These are phyloP conservation scores for Candida patagonica DNA, from an alignment of 805 yeast genomes.

Conservation along the genomic window DNA sequence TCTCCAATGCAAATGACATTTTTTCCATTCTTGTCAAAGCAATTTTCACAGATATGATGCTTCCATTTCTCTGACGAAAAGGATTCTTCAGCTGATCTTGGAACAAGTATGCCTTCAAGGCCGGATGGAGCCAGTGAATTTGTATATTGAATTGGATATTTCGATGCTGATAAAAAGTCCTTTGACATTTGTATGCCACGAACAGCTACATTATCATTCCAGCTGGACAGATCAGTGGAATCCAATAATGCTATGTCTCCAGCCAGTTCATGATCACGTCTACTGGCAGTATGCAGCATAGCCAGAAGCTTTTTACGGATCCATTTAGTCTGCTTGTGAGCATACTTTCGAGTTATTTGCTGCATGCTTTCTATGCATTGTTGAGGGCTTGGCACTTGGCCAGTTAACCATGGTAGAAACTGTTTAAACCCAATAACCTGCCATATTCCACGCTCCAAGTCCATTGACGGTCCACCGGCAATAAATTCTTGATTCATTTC, in stretches of 20 bases:
- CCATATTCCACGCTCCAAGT: constrained; percentile 70
- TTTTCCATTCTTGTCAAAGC: constrained; percentile 44
- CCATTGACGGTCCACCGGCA: constrained; percentile 30
- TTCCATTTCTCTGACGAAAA: constrained; percentile 41
- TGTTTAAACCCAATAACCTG: constrained; percentile 86
- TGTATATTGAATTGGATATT: background rate
- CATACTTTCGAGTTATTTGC: constrained; percentile 72
- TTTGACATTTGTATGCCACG: constrained; percentile 46
- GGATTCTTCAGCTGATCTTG: constrained; percentile 13
- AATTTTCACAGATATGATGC: constrained; percentile 58
- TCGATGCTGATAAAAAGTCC: constrained; percentile 27
- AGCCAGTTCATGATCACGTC: constrained; percentile 37
- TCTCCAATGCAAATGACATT: constrained; percentile 64
- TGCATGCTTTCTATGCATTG: constrained; percentile 60
- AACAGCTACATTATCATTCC: constrained; percentile 48
- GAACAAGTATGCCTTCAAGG: constrained; percentile 25
- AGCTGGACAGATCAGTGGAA: constrained; percentile 59
- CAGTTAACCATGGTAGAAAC: constrained; percentile 21
- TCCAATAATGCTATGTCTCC: constrained; percentile 62
- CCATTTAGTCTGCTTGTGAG: constrained; percentile 86
- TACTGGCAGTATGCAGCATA: constrained; percentile 42
- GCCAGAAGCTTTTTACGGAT: constrained; percentile 60
- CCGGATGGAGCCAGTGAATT: constrained; percentile 29
- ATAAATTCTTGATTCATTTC: constrained; percentile 39
- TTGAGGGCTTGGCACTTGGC: constrained; percentile 33